phyloP scores from a whole-genome alignment of 1,284 basidiomycete genomes.

The Tilletiopsis washingtonensis region DNA sequence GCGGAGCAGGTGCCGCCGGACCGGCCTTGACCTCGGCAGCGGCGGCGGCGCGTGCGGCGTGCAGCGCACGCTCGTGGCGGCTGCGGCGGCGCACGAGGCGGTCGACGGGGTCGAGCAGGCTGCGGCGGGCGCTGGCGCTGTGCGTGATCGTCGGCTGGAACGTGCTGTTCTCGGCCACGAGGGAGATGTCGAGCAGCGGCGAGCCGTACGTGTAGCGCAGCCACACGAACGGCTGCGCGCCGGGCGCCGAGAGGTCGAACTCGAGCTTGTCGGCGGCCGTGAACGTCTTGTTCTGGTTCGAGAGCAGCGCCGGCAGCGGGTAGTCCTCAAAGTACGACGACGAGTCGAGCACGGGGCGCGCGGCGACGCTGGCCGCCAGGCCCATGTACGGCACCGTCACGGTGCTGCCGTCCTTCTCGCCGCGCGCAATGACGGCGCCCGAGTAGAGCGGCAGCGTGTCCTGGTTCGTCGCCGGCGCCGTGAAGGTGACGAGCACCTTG shows the following conservation, averaged over 20 bases:
- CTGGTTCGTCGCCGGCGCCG: constrained; percentile 53
- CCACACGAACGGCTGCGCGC: too few species aligned
- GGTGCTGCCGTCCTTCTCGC: background rate
- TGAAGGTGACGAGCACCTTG: constrained; percentile 46
- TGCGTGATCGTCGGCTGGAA: constrained; percentile 12
- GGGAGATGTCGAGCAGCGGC: constrained; percentile 15
- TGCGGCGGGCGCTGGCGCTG: constrained; percentile 1
- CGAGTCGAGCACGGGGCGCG: constrained; percentile 57
- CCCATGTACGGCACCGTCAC: background rate
- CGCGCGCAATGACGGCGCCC: background rate
- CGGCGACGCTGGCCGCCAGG: constrained; percentile 58
- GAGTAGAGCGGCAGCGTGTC: constrained; percentile 55
- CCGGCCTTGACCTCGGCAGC: too few species aligned
- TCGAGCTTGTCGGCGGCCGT: constrained; percentile 9
- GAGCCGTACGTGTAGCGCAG: constrained; percentile 20
- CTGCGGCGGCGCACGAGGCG: background rate
- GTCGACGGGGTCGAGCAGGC: constrained; percentile 2
- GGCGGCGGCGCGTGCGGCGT: too few species aligned
- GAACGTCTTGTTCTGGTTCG: constrained; percentile 5
- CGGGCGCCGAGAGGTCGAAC: constrained; percentile 14
- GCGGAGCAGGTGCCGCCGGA: too few species aligned
- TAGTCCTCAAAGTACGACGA: constrained; percentile 40
- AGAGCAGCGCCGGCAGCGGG: constrained; percentile 11
- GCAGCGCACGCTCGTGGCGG: too few species aligned
- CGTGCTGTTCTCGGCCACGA: constrained; percentile 16